Conservation (phyloP, 441 rosid species). For the Gossypium davidsonii region DNA sequence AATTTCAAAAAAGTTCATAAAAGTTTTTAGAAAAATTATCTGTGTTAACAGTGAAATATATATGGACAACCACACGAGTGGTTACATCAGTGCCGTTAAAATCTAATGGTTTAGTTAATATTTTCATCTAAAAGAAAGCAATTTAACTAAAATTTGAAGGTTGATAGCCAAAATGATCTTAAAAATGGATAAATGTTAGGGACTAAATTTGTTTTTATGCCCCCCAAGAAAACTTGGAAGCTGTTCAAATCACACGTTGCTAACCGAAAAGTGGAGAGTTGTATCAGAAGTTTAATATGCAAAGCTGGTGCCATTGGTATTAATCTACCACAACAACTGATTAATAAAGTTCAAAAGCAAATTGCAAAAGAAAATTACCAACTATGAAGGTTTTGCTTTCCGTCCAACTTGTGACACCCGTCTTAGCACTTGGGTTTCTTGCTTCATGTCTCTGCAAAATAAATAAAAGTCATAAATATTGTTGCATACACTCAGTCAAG, state of each 20-base stretch:
- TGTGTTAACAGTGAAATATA: too few species aligned
- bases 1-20: too few species aligned
- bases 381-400: constrained; percentile 59
- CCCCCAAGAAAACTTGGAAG: too few species aligned
- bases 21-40: too few species aligned
- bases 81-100: too few species aligned
- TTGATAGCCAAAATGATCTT: too few species aligned
- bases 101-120: too few species aligned
- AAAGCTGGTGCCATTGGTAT: neutral
- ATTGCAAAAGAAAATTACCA: constrained; percentile 18
- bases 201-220: too few species aligned
- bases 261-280: neutral
- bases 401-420: constrained; percentile 54
- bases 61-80: too few species aligned
- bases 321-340: neutral
- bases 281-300: constrained; percentile 7
- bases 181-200: too few species aligned
- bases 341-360: neutral
- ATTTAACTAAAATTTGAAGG: too few species aligned
- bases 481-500: constrained; percentile 8
- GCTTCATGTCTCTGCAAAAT: constrained; percentile 60
- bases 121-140: too few species aligned
- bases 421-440: constrained; percentile 67
- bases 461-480: constrained; percentile 13
- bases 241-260: neutral